Percentiles rank a stretch among this genome's conserved stretches.
Evolutionary conservation across 805 yeast genomes (phyloP).

Genomic region (Lipomyces spencermartinsiae): DNA sequence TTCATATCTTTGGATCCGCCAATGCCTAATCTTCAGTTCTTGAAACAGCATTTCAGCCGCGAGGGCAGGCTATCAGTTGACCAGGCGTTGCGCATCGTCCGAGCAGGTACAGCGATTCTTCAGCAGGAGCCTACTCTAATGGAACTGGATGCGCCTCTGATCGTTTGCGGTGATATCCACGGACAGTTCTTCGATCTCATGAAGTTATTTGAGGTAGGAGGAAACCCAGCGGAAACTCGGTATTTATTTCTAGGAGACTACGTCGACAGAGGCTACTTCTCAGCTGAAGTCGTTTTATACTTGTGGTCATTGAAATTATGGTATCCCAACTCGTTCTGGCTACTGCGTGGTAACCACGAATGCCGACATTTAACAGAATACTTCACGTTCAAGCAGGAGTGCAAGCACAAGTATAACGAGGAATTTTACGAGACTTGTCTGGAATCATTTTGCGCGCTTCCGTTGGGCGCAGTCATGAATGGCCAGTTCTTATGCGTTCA

Average conservation of each 20-base stretch:
- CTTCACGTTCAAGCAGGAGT: conserved; percentile 90
- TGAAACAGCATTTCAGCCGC: conserved; percentile 72
- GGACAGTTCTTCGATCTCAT: conserved; percentile 92
- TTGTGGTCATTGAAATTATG: conserved; percentile 79
- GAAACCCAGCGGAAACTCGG: conserved; percentile 76
- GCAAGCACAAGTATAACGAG: conserved; percentile 78
- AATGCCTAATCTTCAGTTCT: conserved; percentile 72
- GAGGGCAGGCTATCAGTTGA: conserved; percentile 80
- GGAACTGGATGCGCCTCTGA: conserved; percentile 87
- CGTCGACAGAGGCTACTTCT: conserved; percentile 92
- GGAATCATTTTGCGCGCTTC: conserved; percentile 81
- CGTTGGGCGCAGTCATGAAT: conserved; percentile 92
- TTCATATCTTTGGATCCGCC: conserved; percentile 59
- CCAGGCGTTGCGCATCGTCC: conserved; percentile 73
- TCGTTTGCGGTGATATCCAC: conserved; percentile 97
- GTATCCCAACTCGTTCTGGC: conserved; percentile 74
- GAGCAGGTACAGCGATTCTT: conserved; percentile 67
- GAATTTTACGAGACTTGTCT: conserved; percentile 74
- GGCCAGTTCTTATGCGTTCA: conserved; percentile 94
- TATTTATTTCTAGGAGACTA: conserved; percentile 92
- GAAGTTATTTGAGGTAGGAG: conserved; percentile 92
- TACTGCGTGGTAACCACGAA: conserved; percentile 94
- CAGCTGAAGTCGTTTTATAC: conserved; percentile 73
- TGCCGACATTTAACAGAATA: conserved; percentile 91
- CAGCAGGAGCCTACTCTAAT: conserved; percentile 78